Evolutionary conservation across 495 filamentous ascomycete genomes (phyloP), one percentile per base, ranked within the genome.

Genomic region (Apiosordaria backusii): DNA sequence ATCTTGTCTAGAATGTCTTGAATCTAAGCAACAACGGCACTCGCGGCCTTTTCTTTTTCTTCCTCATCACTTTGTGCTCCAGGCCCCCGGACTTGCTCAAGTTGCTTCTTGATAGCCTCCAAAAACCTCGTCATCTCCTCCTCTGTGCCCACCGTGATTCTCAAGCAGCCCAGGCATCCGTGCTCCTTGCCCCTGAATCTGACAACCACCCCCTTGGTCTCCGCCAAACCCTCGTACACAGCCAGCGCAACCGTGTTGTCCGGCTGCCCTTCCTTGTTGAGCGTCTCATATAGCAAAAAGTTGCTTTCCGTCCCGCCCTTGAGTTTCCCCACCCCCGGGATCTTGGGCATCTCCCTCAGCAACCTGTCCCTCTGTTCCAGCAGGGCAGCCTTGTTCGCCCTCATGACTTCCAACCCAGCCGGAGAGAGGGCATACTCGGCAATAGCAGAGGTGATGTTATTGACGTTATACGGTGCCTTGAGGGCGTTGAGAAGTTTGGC

Each of bases 401-500:
- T 78, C 94, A 97, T 96, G 16, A 89, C 84, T 0, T 81, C 79
- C 67, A 97, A 72, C 52, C 92, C 91, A 50, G 79, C 75, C 0
- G 81, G 74, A 1, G 84, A 80, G 25, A 98, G 78, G 0, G 93
- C 93, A 10, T 88, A 85, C 15, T 77, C 84, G 18, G 92, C 95
- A 3, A 99, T 80, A n/a, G 87, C 88, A 65, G 87, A 90, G 1
- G 95, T 97, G 0, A 91, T 91, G 68, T 86, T 91, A 35, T 91
- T 89, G 71, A 98, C 87, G 75, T 96, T 97, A 77, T 99, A 99
- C 9, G 95, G 95, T 4, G 96, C 96, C 77, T 98, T 98, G 59
- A 99, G 79, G 69, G 82, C 91, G 77, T 99, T 99, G 16, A 98
- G 83, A 21, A 99, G 78, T 10, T 75, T 68, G 10, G 90, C 88